Conservation (phyloP, 116 monocot species). For the Dioscorea cayenensis region DNA sequence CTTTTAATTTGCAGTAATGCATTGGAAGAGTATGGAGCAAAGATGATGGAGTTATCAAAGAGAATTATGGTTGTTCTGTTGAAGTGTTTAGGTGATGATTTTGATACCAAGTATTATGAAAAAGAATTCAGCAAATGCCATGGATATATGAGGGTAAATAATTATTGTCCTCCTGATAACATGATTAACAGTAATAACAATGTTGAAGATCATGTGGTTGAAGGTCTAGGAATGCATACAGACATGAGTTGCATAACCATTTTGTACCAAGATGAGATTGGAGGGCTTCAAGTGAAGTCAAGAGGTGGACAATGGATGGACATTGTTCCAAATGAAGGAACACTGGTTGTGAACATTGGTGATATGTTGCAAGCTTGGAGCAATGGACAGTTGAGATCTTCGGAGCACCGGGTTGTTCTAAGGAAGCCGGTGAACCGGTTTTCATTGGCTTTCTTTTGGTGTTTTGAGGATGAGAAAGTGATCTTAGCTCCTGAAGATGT, state of each 20-base stretch:
- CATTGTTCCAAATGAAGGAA: slow-evolving; percentile 16
- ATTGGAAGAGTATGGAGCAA: slow-evolving; percentile 26
- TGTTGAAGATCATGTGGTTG: slow-evolving; percentile 8
- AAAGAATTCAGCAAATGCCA: slow-evolving; percentile 34
- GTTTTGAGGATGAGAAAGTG: slow-evolving; percentile 54
- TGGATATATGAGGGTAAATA: slow-evolving; percentile 48
- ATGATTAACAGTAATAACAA: background rate
- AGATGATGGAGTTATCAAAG: slow-evolving; percentile 36
- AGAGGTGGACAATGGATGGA: slow-evolving; percentile 35
- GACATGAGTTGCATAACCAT: slow-evolving; percentile 62
- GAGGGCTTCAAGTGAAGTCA: slow-evolving; percentile 38
- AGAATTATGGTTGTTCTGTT: slow-evolving; percentile 22
- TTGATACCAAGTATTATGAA: slow-evolving; percentile 18
- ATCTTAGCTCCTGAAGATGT: slow-evolving; percentile 29
- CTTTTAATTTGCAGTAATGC: slow-evolving; percentile 11
- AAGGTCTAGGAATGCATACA: slow-evolving; percentile 57
- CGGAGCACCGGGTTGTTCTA: slow-evolving; percentile 31
- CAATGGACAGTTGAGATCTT: slow-evolving; percentile 35
- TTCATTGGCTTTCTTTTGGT: slow-evolving; percentile 48
- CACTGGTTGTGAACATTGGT: slow-evolving; percentile 40
- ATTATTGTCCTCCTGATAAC: slow-evolving; percentile 15
- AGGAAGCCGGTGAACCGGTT: slow-evolving; percentile 11
- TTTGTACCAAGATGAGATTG: slow-evolving; percentile 37
- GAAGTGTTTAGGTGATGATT: slow-evolving; percentile 24
- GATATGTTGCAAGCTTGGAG: slow-evolving; percentile 54